Base-by-base conservation (phyloP, 2,329 filamentous ascomycete genomes). In the Colletotrichum sp. region DNA sequence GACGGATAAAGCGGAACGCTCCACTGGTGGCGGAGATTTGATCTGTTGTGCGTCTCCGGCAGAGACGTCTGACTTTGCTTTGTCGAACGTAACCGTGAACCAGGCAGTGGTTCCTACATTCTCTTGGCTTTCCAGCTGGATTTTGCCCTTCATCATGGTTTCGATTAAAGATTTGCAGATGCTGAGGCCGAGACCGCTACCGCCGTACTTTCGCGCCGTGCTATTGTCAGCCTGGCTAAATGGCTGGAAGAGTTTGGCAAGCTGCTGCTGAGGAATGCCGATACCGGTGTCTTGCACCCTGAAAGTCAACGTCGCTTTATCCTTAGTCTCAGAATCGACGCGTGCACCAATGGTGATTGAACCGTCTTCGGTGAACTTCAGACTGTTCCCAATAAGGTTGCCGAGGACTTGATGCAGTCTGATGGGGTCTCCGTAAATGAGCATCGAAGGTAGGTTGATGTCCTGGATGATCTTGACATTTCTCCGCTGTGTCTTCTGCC, bases 101-200 rank as follows among this genome's bases (percentile, higher is more conserved):
- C 93, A 96, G 7, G 90, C 92, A 3, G 89, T 92, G 3, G 92
- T 96, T 16, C 94, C 94, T 8, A 91, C 86, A 10, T 92, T 92
- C 76, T 95, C 92, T 55, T 91, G 89, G 77, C 94, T 97, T 76
- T 97, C 94, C 2, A 98, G 90, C 85, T 93, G 93, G 76, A 98
- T 97, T 76, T 90, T 92, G 56, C 96, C 96, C 76, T 95, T 93
- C 91, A 98, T 96, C 85, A 98, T 96, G 25, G 94, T 95, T 85
- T 98, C 95, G 77, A 98, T 96, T 58, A 98, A 92, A 1, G 95
- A 96, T 85, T 98, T 98, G 90, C 96, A 98, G 78, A 98, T 98
- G 81, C 95, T 97, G 58, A 98, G 89, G 3, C 96, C 96, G 4
- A 98, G 91, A 28, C 96, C 96, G 79, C 95, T 98, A 58, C 96